Percentiles rank a stretch among this genome's conserved stretches.
Evolutionary conservation across 176 grass and related monocot genomes (phyloP).

Genomic region (Urochloa ruziziensis): DNA sequence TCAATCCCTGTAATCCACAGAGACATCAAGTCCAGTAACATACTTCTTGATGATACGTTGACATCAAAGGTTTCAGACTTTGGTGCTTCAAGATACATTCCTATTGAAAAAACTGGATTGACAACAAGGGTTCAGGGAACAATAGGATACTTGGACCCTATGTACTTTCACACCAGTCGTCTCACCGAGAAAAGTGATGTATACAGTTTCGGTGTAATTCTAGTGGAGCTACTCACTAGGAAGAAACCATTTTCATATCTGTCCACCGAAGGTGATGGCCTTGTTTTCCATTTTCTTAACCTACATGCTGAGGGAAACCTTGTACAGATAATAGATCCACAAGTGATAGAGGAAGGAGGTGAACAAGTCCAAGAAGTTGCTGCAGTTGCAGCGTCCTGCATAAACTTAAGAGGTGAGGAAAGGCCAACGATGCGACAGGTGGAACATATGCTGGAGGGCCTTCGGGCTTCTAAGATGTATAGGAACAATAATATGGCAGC

Average conservation of each 20-base stretch:
- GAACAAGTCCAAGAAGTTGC: not conserved
- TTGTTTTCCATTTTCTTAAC: not conserved
- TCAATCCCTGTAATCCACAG: not conserved
- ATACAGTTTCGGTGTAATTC: not conserved
- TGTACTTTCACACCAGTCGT: not conserved
- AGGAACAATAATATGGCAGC: not conserved
- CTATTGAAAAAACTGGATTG: not conserved
- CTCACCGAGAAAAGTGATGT: not conserved
- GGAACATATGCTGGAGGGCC: not conserved
- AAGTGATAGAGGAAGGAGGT: not conserved
- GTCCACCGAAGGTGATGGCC: not conserved
- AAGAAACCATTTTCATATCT: not conserved
- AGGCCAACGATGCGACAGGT: not conserved
- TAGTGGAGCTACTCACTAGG: not conserved
- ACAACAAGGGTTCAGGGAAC: not conserved
- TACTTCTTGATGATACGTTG: not conserved
- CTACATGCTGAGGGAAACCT: not conserved
- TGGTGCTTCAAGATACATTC: not conserved
- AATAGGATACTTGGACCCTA: not conserved
- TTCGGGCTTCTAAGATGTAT: not conserved
- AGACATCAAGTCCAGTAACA: not conserved
- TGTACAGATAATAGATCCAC: not conserved
- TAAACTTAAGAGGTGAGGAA: slow-evolving; percentile 1
- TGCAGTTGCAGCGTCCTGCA: not conserved
- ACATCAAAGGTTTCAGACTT: not conserved